Base-by-base conservation (phyloP, 2,329 filamentous ascomycete genomes). In the Ophiocordyceps unilateralis region DNA sequence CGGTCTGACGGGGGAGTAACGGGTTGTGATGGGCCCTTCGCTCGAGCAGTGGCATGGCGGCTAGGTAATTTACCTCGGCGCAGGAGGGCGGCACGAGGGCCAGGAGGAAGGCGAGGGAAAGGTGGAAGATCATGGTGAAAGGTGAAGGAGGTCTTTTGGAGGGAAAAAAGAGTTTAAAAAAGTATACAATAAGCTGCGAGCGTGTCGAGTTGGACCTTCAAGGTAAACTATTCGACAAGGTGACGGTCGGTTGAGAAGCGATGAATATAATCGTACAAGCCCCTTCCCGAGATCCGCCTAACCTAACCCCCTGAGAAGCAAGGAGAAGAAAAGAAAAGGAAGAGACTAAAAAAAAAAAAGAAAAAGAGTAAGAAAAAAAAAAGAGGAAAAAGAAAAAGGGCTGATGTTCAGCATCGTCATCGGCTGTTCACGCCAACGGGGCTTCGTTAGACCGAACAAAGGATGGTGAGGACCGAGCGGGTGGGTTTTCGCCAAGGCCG, bases 1-100 rank as follows among this genome's bases (percentile, higher is more conserved):
- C 49, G 20, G 53, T 55, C 42, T 50, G 46, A 39, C 57, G 57
- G 8, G 56, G 51, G 2, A 49, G 46, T 39, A 56, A 57, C 8
- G 55, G 50, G 1, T 49, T 38, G 41, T 56, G 41, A 41, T 40
- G 44, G 40, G 39, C 41, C 39, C 48, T 43, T 40, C 49, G 44
- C 51, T 36, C 15, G 41, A 36, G 53, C 46, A 53, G 48, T 32
- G 53, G 50, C 41, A 57, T 51, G n/a, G 50, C 47, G 48, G 55
- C 51, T 50, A 54, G 22, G 37, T 36, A 52, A 49, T 55, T 51
- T 43, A 45, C 32, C 44, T 53, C 48, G 40, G 50, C 49, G 15
- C 50, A 49, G 47, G 53, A 56, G 5, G 55, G 45, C 39, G 53
- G 49, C 39, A 49, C 37, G 45, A 58, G 48, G 40, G 50, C 46